A percentile compares a stretch with the other conserved stretches of the same genome.
Conservation (phyloP, 148 eudicot species). For the Cornus suecica region DNA sequence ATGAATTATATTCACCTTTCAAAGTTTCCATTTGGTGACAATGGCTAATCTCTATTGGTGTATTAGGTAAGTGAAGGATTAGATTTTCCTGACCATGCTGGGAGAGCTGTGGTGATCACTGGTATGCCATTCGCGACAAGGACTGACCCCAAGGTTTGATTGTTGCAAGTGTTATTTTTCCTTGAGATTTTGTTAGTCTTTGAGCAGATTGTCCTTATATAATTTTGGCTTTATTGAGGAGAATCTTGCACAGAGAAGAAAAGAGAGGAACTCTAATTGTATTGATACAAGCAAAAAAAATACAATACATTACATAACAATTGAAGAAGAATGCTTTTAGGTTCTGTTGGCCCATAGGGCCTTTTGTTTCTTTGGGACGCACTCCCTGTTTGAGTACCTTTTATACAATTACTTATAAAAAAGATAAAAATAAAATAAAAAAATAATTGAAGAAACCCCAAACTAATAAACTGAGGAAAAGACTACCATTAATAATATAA, state of each 20-base stretch:
- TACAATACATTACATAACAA: too few relatives aligned
- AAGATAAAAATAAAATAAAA: too few relatives aligned
- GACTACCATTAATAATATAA: too few relatives aligned
- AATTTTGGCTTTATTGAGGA: background rate
- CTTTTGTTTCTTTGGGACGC: background rate
- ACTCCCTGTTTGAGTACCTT: too few relatives aligned
- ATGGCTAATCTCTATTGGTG: background rate
- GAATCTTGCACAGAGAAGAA: too few relatives aligned
- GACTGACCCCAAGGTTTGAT: constrained; percentile 85
- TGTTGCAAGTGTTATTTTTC: background rate
- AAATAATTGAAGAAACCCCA: too few relatives aligned
- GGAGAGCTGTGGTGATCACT: constrained; percentile 89
- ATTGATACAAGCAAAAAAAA: too few relatives aligned
- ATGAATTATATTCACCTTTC: background rate
- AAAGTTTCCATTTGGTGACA: constrained; percentile 6
- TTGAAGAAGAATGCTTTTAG: too few relatives aligned
- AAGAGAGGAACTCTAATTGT: too few relatives aligned
- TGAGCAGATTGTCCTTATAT: background rate
- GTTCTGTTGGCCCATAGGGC: background rate
- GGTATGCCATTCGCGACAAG: constrained; percentile 88
- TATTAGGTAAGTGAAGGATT: constrained; percentile 94
- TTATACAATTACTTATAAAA: too few relatives aligned
- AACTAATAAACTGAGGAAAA: too few relatives aligned
- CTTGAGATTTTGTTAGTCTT: background rate
- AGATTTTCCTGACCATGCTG: constrained; percentile 94